A percentile compares a stretch with the other conserved stretches of the same genome.
phyloP scores from a whole-genome alignment of 805 yeast genomes.

The Ogataea ganodermae region DNA sequence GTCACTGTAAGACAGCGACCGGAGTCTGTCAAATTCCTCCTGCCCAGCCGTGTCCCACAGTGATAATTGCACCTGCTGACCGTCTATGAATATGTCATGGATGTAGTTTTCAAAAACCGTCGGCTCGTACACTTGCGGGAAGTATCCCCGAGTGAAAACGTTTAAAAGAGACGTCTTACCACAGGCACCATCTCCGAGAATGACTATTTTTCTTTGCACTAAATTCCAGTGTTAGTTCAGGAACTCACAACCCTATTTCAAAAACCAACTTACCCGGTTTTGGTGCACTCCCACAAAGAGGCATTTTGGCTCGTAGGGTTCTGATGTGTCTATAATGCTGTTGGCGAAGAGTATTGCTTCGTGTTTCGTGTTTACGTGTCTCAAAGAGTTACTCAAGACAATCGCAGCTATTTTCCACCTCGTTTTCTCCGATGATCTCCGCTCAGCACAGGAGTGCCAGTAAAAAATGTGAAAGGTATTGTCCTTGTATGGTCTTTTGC shows the following conservation, averaged over 20 bases:
- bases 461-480: not conserved
- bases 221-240: conserved; percentile 13
- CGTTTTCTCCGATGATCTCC: not conserved
- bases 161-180: conserved; percentile 94
- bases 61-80: conserved; percentile 87
- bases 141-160: conserved; percentile 95
- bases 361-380: conserved; percentile 7
- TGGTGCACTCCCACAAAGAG: conserved; percentile 46
- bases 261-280: conserved; percentile 39
- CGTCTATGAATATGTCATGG: conserved; percentile 94
- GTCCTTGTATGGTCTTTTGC: not conserved
- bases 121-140: conserved; percentile 98
- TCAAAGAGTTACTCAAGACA: not conserved
- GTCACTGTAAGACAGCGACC: conserved; percentile 90
- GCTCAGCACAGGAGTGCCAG: not conserved
- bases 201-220: conserved; percentile 90
- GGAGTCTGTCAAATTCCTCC: conserved; percentile 93
- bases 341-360: not conserved
- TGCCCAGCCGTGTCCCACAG: conserved; percentile 99
- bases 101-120: conserved; percentile 97
- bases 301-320: conserved; percentile 33
- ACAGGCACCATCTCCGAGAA: conserved; percentile 97
- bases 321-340: not conserved
- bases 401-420: not conserved
- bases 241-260: not conserved